Conservation (phyloP, 257 asterid genomes). For the Voacanga thouarsii region DNA sequence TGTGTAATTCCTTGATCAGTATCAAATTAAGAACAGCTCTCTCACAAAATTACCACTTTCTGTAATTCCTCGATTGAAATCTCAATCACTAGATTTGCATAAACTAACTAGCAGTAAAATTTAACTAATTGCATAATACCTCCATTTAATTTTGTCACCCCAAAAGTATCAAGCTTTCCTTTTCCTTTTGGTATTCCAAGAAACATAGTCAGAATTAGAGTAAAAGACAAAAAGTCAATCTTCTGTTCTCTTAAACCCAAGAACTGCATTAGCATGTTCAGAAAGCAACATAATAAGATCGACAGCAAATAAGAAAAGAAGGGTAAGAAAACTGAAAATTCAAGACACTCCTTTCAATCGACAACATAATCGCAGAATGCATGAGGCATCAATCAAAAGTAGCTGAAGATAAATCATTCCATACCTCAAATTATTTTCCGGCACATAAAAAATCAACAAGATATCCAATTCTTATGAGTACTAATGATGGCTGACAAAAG, state of each 20-base stretch:
- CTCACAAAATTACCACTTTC: background rate
- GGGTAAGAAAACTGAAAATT: background rate
- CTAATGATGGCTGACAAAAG: constrained; percentile 69
- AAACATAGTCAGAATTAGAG: no score
- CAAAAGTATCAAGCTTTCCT: background rate
- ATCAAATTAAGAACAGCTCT: background rate
- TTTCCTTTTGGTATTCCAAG: background rate
- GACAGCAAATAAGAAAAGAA: background rate
- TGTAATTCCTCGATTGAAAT: background rate
- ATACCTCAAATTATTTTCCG: background rate
- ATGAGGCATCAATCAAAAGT: background rate
- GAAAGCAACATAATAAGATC: background rate
- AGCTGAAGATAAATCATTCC: background rate
- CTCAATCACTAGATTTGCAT: background rate
- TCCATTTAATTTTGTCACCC: background rate
- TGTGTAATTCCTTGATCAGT: background rate
- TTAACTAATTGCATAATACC: background rate
- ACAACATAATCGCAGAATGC: background rate
- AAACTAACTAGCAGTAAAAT: background rate
- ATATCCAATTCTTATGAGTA: constrained; percentile 85
- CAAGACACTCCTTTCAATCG: background rate
- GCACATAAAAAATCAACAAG: constrained; percentile 34
- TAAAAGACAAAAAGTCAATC: background rate
- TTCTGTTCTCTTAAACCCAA: background rate
- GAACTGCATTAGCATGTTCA: background rate